Conservation (phyloP, 306 rosid species). For the Prunus mira region DNA sequence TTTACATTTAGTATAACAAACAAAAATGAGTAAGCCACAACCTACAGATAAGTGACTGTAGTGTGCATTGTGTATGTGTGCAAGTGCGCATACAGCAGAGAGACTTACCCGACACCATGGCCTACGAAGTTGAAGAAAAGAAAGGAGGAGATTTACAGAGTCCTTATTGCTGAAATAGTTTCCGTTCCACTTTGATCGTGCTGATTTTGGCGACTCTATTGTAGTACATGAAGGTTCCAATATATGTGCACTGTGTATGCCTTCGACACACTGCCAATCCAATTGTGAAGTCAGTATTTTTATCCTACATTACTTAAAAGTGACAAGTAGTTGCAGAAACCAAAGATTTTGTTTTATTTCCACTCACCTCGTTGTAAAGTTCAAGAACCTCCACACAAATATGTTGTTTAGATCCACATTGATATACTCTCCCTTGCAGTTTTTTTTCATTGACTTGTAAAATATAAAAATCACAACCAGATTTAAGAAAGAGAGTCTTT, state of each 20-base stretch:
- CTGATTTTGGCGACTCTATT: neutral
- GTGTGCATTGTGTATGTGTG: neutral
- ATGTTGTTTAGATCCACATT: constrained; percentile 1
- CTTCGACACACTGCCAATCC: constrained; percentile 8
- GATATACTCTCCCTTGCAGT: neutral
- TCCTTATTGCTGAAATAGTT: neutral
- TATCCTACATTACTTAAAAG: neutral
- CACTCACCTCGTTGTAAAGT: neutral
- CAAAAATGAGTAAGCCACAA: too few species aligned
- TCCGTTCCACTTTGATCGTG: neutral
- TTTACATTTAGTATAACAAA: too few species aligned
- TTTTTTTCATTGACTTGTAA: too few species aligned
- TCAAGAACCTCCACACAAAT: neutral
- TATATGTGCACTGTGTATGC: neutral
- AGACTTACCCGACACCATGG: constrained; percentile 21
- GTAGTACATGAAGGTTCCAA: neutral
- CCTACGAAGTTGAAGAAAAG: neutral
- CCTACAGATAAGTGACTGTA: too few species aligned
- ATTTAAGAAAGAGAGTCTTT: too few species aligned
- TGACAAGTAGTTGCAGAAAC: neutral
- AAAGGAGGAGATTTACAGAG: neutral
- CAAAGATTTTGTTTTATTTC: neutral
- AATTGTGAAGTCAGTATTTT: neutral
- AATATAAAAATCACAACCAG: too few species aligned
- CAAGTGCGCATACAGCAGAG: neutral